Evolutionary conservation across 2,329 filamentous ascomycete genomes (phyloP).

Genomic region (Lecanoromycetidae sp.): DNA sequence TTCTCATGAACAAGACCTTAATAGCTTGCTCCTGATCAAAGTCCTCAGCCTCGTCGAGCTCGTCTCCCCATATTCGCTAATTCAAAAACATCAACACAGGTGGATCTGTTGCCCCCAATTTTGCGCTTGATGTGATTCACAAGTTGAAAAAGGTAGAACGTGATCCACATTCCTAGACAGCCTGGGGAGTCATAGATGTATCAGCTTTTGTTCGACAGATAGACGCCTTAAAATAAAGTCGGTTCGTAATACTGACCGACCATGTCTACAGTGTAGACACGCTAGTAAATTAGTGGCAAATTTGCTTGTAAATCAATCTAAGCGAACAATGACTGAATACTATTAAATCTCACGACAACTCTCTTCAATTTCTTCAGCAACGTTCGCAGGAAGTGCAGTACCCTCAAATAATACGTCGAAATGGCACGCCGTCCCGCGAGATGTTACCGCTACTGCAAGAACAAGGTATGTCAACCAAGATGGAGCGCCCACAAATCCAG

Average conservation of each 20-base stretch:
- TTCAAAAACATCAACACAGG: too few species aligned
- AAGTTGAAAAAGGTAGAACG: too few species aligned
- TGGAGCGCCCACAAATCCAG: background rate
- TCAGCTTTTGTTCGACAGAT: too few species aligned
- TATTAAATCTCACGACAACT: slow-evolving; percentile 25
- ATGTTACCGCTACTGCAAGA: slow-evolving; percentile 99
- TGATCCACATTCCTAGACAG: too few species aligned
- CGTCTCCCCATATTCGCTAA: too few species aligned
- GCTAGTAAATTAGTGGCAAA: slow-evolving; percentile 6
- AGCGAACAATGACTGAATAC: slow-evolving; percentile 26
- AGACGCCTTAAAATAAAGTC: too few species aligned
- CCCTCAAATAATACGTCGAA: slow-evolving; percentile 39
- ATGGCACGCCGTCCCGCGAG: slow-evolving; percentile 99
- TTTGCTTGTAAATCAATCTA: slow-evolving; percentile 19
- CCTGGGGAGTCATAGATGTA: too few species aligned
- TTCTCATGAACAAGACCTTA: too few species aligned
- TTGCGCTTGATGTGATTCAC: too few species aligned
- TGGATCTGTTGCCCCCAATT: too few species aligned
- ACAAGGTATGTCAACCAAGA: slow-evolving; percentile 63
- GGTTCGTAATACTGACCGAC: background rate
- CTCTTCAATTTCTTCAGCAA: slow-evolving; percentile 21
- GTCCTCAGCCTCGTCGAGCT: too few species aligned
- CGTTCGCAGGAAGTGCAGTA: slow-evolving; percentile 34
- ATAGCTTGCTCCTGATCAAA: too few species aligned
- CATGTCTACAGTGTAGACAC: background rate